Evolutionary conservation across 495 filamentous ascomycete genomes (phyloP), one percentile per base, ranked within the genome.

Genomic region (Polyplosphaeria fusca): DNA sequence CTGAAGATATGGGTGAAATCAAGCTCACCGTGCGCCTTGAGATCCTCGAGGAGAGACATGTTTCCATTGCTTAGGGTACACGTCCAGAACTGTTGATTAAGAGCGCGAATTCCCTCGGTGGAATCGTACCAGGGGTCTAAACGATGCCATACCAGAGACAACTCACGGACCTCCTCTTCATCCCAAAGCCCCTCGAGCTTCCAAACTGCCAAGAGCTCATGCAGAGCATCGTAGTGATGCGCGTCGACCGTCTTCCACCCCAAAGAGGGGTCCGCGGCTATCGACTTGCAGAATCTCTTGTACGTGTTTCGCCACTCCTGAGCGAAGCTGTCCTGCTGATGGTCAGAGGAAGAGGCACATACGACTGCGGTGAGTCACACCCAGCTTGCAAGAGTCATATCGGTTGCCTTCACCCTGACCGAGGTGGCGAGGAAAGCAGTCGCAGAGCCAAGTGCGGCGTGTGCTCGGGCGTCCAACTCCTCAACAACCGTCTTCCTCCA

Each of bases 21-120:
- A 41, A 92, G 74, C 16, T 72, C 65, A 2, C 77, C 85, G 61
- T 79, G 61, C 25, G 59, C 52, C 41, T 77, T 66, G 26, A 92
- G 76, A 66, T 91, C 87, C n/a, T 75, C 58, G 28, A 91, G 72
- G 27, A 91, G 75, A 5, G 74, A 69, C 11, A 79, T 61, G 70
- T 91, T 92, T 42, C 86, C 87, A 64, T 94, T 92, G 14, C 84
- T 86, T 26, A 92, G 73, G 0, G 84, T 89, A 44, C 76, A 77
- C 0, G 83, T 87, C 24, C 71, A 70, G 18, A 43, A 84, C 20
- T 70, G 70, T 0, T 61, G 70, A 45, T 79, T 82, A 30, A 91
- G 72, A 38, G 69, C 68, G 11, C 66, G 60, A 22, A 92, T 67
- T 2, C 86, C 88, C 0, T 41, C 44, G 4, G 73, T 70, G 26